Evolutionary conservation across 192 early-diverging fungal genomes (phyloP).

Genomic region (Umbelopsis sp.): DNA sequence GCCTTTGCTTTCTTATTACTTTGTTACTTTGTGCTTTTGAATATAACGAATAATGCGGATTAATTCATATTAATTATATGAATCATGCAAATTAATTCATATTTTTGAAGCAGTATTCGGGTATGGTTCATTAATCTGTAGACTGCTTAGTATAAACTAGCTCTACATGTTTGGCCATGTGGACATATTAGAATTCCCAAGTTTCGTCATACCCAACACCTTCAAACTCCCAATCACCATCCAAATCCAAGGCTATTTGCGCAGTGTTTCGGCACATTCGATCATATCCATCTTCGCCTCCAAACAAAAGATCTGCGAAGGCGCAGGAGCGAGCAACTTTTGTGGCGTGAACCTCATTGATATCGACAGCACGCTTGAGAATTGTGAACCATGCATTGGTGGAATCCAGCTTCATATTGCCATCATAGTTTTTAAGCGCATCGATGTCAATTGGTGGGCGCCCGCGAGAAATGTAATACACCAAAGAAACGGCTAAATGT

Average conservation of each 20-base stretch:
- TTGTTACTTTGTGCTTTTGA: neutral
- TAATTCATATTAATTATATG: neutral
- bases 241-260: slow-evolving; percentile 36
- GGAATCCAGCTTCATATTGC: slow-evolving; percentile 14
- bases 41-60: neutral
- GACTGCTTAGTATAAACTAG: no score
- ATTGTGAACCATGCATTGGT: slow-evolving; percentile 52
- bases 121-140: no score
- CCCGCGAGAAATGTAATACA: slow-evolving; percentile 43
- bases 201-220: slow-evolving; percentile 37
- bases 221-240: slow-evolving; percentile 35
- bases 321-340: slow-evolving; percentile 58
- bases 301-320: slow-evolving; percentile 50
- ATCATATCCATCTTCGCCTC: slow-evolving; percentile 12
- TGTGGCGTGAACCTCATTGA: slow-evolving; percentile 56
- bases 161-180: neutral
- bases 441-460: slow-evolving; percentile 46
- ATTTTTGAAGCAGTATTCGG: no score
- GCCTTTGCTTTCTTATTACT: neutral
- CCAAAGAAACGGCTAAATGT: slow-evolving; percentile 35
- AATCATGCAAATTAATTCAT: neutral
- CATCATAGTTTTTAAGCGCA: slow-evolving; percentile 30
- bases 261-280: slow-evolving; percentile 36
- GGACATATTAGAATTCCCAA: slow-evolving; percentile 21
- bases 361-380: slow-evolving; percentile 45